phyloP scores from a whole-genome alignment of 495 filamentous ascomycete genomes.

The Chlorociboria aeruginascens region DNA sequence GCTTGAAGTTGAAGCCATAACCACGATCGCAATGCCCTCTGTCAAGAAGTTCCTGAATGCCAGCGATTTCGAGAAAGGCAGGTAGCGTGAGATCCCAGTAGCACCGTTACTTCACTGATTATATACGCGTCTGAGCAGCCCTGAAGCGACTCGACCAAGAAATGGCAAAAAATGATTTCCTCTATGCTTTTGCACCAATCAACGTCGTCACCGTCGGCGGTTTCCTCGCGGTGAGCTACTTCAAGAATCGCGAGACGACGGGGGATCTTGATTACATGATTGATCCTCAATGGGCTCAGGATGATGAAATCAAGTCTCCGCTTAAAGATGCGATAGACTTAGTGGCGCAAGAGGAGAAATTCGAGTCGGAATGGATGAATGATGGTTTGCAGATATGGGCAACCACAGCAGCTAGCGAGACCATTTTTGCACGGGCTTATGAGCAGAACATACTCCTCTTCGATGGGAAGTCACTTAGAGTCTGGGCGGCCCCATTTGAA shows the following conservation, averaged over 20 bases:
- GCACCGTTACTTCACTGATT: too few species aligned
- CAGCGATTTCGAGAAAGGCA: too few species aligned
- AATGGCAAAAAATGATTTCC: neutral
- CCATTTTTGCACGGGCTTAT: neutral
- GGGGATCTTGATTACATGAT: neutral
- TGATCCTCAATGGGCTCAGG: neutral
- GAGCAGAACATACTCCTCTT: neutral
- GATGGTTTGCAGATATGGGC: neutral
- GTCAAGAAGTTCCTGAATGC: too few species aligned
- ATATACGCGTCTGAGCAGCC: too few species aligned
- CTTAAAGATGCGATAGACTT: neutral
- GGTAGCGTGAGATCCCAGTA: too few species aligned
- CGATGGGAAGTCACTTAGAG: neutral
- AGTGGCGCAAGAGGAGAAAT: neutral
- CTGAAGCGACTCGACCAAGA: neutral
- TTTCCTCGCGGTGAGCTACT: neutral
- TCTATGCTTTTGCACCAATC: neutral
- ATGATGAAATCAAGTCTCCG: neutral
- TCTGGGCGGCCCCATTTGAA: neutral
- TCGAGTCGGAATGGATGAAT: neutral
- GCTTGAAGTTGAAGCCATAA: too few species aligned
- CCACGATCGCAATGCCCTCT: too few species aligned
- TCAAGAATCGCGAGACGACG: neutral
- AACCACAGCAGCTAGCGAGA: neutral
- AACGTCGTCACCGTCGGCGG: neutral